Percentiles rank a stretch among this genome's conserved stretches.
Conservation (phyloP, 805 yeast genomes). For the Yarrowia sp. region DNA sequence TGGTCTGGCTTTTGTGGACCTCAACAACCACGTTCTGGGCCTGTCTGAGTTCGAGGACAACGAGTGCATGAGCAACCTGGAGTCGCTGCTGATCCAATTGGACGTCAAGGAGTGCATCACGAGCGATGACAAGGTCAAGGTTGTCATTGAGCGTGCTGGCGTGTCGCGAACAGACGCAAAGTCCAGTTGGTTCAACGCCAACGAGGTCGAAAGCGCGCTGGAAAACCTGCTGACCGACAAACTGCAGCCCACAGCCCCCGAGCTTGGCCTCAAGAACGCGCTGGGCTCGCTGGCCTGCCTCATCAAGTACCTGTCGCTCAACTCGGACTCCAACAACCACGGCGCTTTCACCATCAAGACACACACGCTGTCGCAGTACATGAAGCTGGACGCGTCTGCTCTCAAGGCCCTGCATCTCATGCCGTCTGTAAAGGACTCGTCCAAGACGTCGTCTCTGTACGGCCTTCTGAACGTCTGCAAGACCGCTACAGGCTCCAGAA, state of each 20-base stretch:
- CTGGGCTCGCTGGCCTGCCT: constrained; percentile 67
- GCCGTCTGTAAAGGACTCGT: constrained; percentile 53
- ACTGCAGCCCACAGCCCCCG: constrained; percentile 29
- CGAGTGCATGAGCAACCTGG: constrained; percentile 82
- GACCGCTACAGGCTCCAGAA: constrained; percentile 82
- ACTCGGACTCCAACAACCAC: constrained; percentile 54
- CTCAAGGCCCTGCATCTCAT: constrained; percentile 82
- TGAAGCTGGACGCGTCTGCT: constrained; percentile 91
- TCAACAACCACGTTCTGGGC: constrained; percentile 63
- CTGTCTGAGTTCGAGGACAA: constrained; percentile 80
- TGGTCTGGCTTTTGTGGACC: constrained; percentile 80
- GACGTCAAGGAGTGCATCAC: constrained; percentile 81
- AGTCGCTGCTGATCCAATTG: constrained; percentile 79
- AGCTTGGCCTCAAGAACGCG: constrained; percentile 49
- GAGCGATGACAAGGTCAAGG: constrained; percentile 60
- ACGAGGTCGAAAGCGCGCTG: constrained; percentile 76
- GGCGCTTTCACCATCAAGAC: constrained; percentile 56
- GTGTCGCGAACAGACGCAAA: constrained; percentile 64
- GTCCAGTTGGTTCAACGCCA: constrained; percentile 55
- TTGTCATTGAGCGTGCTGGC: constrained; percentile 75
- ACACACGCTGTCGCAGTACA: constrained; percentile 73
- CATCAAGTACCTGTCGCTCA: constrained; percentile 62
- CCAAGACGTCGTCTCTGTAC: constrained; percentile 61
- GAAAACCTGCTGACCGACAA: constrained; percentile 48
- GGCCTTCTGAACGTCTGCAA: constrained; percentile 87